These are phyloP conservation scores for Exophiala phaeomuriformis DNA, from an alignment of 2,329 filamentous ascomycete species.

Conservation along the genomic window DNA sequence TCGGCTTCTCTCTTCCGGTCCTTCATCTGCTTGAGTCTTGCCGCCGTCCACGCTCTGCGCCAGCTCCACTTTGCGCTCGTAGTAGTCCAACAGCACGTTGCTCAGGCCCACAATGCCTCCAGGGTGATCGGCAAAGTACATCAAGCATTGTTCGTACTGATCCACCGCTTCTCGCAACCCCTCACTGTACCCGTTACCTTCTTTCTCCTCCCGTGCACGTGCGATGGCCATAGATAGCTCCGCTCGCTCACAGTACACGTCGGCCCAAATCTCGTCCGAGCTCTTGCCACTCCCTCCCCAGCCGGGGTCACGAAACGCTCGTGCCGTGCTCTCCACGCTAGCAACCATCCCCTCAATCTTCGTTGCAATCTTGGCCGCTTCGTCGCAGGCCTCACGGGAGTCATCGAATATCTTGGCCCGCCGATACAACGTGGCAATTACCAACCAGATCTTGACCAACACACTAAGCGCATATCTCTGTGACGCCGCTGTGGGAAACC, in stretches of 20 bases:
- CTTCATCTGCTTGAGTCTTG: slow-evolving; percentile 11
- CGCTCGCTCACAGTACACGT: slow-evolving; percentile 73
- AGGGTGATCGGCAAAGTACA: slow-evolving; percentile 71
- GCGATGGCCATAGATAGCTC: slow-evolving; percentile 57
- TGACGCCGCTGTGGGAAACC: slow-evolving; percentile 45
- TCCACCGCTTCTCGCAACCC: slow-evolving; percentile 61
- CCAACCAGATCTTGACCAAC: slow-evolving; percentile 77
- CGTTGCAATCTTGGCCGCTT: slow-evolving; percentile 71
- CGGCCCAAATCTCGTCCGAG: slow-evolving; percentile 75
- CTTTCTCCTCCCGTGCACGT: slow-evolving; percentile 27
- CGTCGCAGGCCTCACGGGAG: slow-evolving; percentile 67
- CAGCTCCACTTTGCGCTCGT: slow-evolving; percentile 46
- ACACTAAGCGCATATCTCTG: slow-evolving; percentile 51
- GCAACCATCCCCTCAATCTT: slow-evolving; percentile 61
- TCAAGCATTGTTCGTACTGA: slow-evolving; percentile 75
- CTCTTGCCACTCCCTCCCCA: slow-evolving; percentile 72
- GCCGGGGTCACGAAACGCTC: slow-evolving; percentile 55
- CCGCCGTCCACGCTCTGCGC: slow-evolving; percentile 28
- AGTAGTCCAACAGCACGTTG: slow-evolving; percentile 79
- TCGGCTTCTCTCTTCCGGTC: slow-evolving; percentile 7
- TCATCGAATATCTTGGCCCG: slow-evolving; percentile 74
- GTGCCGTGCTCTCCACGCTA: slow-evolving; percentile 55
- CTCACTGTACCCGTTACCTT: slow-evolving; percentile 15
- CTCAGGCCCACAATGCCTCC: slow-evolving; percentile 74
- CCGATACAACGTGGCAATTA: slow-evolving; percentile 81